These are phyloP conservation scores for Waltergamsia citrina DNA, from an alignment of 2,329 filamentous ascomycete species.

Conservation along the genomic window DNA sequence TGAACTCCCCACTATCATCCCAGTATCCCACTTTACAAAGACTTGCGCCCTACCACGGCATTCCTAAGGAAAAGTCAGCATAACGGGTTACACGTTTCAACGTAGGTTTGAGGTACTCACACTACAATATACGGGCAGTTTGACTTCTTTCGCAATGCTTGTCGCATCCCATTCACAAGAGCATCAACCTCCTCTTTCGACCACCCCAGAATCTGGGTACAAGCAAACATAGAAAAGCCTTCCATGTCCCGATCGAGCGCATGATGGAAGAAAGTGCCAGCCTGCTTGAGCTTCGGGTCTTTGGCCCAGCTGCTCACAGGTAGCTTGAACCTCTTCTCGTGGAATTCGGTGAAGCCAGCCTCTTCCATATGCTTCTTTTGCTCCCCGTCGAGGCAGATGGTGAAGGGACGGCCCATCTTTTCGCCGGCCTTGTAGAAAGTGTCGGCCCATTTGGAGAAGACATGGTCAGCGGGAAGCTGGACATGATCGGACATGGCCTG, in stretches of 20 bases:
- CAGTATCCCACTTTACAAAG: too few species aligned
- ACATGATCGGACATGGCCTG: conserved; percentile 6
- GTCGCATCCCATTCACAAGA: too few species aligned
- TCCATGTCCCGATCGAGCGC: conserved; percentile 21
- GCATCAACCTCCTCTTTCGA: conserved; percentile 13
- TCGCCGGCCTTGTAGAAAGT: conserved; percentile 15
- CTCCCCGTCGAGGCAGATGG: conserved; percentile 8
- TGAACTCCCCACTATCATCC: too few species aligned
- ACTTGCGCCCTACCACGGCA: too few species aligned
- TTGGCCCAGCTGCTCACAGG: conserved; percentile 30
- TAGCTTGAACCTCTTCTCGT: conserved; percentile 5
- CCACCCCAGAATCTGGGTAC: too few species aligned
- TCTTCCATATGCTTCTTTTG: conserved; percentile 9
- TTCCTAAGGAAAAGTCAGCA: too few species aligned
- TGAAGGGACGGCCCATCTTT: conserved; percentile 16
- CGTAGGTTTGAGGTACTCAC: too few species aligned
- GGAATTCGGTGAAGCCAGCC: conserved; percentile 7
- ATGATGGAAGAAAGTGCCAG: conserved; percentile 17
- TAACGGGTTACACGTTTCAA: too few species aligned
- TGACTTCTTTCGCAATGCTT: too few species aligned
- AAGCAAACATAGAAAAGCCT: too few species aligned
- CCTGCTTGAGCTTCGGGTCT: conserved; percentile 28
- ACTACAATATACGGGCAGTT: too few species aligned
- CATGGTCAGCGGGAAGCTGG: conserved; percentile 2
- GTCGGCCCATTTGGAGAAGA: conserved; percentile 6